A percentile compares a stretch with the other conserved stretches of the same genome.
phyloP scores from a whole-genome alignment of 108 stramenopile genomes.

The Aurantiochytrium sp. region DNA sequence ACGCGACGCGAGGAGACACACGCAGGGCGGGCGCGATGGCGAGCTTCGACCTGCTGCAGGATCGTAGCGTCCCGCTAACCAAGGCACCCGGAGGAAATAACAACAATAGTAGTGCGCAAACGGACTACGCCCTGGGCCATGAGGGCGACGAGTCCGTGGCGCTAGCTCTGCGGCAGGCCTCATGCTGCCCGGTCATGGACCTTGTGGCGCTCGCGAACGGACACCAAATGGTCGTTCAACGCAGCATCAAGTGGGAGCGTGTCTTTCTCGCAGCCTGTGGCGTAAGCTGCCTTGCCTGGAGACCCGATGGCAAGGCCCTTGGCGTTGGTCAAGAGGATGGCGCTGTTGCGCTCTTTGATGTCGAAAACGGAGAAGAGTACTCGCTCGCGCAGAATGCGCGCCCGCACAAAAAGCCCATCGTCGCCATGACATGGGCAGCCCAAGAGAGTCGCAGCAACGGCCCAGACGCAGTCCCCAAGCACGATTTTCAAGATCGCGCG shows the following conservation, averaged over 20 bases:
- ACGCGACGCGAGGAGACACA: too few relatives aligned
- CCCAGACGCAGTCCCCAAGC: background rate
- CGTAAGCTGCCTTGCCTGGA: background rate
- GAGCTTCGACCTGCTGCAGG: background rate
- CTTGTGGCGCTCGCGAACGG: background rate
- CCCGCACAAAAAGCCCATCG: background rate
- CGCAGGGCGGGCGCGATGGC: background rate
- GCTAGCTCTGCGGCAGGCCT: background rate
- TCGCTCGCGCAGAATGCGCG: background rate
- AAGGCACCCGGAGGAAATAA: background rate
- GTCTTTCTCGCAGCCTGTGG: background rate
- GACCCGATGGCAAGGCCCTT: slow-evolving; percentile 3
- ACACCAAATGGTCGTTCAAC: background rate
- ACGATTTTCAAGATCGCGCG: background rate
- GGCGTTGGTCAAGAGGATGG: background rate
- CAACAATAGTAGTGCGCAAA: too few relatives aligned
- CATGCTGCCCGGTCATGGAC: slow-evolving; percentile 14
- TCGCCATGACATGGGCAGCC: background rate
- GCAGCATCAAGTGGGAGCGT: background rate
- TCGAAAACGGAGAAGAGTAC: background rate
- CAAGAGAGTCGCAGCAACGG: background rate
- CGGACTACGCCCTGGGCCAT: background rate
- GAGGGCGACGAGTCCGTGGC: background rate
- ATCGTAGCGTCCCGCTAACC: background rate
- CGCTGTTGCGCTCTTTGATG: background rate